Base-by-base conservation (phyloP, 805 yeast species). In the Yueomyces sp. region DNA sequence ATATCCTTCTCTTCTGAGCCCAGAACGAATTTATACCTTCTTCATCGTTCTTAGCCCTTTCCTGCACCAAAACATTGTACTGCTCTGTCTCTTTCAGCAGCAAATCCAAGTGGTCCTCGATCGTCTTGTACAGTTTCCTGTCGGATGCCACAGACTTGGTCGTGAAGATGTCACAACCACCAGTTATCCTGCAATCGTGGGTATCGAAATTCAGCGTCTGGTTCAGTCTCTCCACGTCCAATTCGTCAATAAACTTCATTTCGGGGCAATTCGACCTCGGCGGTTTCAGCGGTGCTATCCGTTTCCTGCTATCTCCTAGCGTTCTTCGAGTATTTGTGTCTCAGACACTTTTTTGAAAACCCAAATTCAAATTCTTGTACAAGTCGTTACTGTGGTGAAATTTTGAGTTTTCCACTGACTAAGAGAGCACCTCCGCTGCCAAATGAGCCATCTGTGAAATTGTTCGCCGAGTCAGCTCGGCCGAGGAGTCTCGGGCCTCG, bases 81-180 rank as follows among this genome's bases (percentile, higher is more conserved):
- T 54, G 53, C 48, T 59, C 64, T 44, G 60, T 61, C 43, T 61
- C 65, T 44, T 65, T 68, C 28, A 69, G 55, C 28, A 70, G 60
- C 7, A 70, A 60, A 47, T 81, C 83, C 45, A 85, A 70, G 55
- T 85, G 90, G 51, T 81, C 77, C 58, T 87, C 96, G 38, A 92
- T 78, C 0, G 88, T 78, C 61, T 86, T 85, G 68, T 84, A 86
- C 30, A 90, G 72, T 62, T 88, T 88, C 52, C 87, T 74, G 62
- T 92, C 98, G 1, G 90, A 73, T 1, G 92, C 85, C 28, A 88
- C 85, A 1, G 96, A 87, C 56, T 90, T 92, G 2, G 98, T 92
- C 1, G 97, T 85, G 57, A 86, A 92, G 41, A 92, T 72, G 57
- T 92, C 98, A 59, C 95, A 81, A 28, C 94, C 87, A 9, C 96